Base-by-base conservation (phyloP, 148 eudicot genomes). In the Rhododendron henanense region DNA sequence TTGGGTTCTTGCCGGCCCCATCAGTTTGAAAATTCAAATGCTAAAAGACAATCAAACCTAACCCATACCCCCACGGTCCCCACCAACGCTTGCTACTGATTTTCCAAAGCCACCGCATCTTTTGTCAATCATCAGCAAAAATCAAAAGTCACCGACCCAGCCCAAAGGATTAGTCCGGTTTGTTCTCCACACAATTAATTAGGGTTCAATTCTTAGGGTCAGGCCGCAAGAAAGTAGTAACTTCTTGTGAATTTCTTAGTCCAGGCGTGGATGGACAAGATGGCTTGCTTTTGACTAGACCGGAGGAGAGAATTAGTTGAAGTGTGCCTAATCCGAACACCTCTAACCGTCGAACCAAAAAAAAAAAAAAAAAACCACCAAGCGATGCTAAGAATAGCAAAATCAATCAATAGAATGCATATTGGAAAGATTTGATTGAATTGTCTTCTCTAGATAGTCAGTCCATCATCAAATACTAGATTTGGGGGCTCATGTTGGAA, bases 101-200 rank as follows among this genome's bases (percentile, higher is more conserved):
- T 69, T 83, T 83, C 37, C 61, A 69, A 47, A 8, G 35, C 45
- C 45, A 65, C 10, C 85, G 8, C 48, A 83, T 21, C 45, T 47
- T 25, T 48, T 33, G 48, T 73, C 50, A 82, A 82, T 57, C 59
- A 86, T 41, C 25, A 6, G 69, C 21, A 85, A 35, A 85, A 53
- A 0, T 18, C 55, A 61, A 51, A 19, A 37, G 5, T 15, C 41
- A 86, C 3, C 18, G 25, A 81, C 55, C 67, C 37, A 55, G 2
- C 6, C 61, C 61, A 1, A 51, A 51, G 16, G 55, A 13, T 55
- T 55, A 15, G 19, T 55, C 61, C 5, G 1, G 6, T 55, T 55
- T 16, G 0, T 0, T 55, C 21, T 4, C 2, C 3, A 19, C 8
- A 59, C 65, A 59, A 59, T 19, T 19, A 21, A 6, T 59, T 9